Percentiles rank a stretch among this genome's conserved stretches.
Evolutionary conservation across 1,284 basidiomycete genomes (phyloP).

Genomic region (Ustilago bromivora): DNA sequence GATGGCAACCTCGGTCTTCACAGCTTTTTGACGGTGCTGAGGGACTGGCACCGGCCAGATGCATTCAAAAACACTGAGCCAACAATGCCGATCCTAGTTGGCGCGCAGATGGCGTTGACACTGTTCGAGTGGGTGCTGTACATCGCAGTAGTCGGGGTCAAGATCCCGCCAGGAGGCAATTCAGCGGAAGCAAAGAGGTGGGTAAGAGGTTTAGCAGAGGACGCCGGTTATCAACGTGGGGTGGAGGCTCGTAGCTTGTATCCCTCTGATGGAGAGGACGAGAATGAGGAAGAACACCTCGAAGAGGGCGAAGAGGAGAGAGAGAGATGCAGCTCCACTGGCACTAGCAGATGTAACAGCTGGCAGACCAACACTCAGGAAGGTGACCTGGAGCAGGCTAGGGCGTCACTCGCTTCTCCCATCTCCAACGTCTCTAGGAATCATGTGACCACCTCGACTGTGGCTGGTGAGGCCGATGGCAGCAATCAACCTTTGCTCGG

Average conservation of each 20-base stretch:
- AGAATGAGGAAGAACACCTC: background rate
- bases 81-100: conserved; percentile 43
- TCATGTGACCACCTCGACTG: background rate
- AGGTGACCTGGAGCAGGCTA: conserved; percentile 20
- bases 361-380: background rate
- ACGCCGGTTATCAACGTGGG: conserved; percentile 34
- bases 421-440: conserved; percentile 13
- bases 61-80: conserved; percentile 32
- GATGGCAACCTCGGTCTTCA: background rate
- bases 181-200: conserved; percentile 43
- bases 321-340: background rate
- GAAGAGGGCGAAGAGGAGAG: background rate
- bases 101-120: conserved; percentile 43
- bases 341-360: background rate
- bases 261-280: conserved; percentile 28
- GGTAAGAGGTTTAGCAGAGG: conserved; percentile 30
- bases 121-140: conserved; percentile 52
- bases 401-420: conserved; percentile 15
- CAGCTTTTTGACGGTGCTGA: conserved; percentile 2
- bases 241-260: conserved; percentile 43
- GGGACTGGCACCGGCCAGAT: conserved; percentile 30
- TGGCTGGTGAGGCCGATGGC: conserved; percentile 6
- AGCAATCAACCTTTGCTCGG: conserved; percentile 34
- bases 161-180: conserved; percentile 50
- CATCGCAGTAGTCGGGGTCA: conserved; percentile 53